Percentiles rank a stretch among this genome's conserved stretches.
Evolutionary conservation across 2,329 filamentous ascomycete genomes (phyloP).

Genomic region (Trichoderma afroharzianum): DNA sequence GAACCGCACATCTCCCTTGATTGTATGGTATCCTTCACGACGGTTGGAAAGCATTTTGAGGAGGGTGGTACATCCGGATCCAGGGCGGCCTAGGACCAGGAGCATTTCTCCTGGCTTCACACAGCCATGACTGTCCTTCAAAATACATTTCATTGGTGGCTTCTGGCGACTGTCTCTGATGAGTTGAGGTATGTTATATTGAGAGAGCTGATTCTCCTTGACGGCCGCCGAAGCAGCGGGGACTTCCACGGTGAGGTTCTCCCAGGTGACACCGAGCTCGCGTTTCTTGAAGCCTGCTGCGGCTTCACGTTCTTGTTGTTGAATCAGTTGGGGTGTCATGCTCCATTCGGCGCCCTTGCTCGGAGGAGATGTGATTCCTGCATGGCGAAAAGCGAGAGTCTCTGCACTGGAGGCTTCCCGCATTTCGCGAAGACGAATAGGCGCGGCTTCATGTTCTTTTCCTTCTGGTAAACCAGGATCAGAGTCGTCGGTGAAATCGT

Average conservation of each 20-base stretch:
- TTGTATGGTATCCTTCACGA: constrained; percentile 53
- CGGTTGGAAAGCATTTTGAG: constrained; percentile 67
- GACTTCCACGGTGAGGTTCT: not conserved
- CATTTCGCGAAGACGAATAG: not conserved
- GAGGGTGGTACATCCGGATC: constrained; percentile 67
- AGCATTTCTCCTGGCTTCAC: constrained; percentile 72
- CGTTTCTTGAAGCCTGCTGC: not conserved
- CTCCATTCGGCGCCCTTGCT: not conserved
- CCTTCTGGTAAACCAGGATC: not conserved
- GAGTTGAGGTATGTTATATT: not conserved
- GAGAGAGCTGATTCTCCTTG: not conserved
- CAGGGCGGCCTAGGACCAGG: constrained; percentile 64
- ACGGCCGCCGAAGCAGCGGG: not conserved
- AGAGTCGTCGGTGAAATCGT: not conserved
- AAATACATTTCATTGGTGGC: not conserved
- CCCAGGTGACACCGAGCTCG: not conserved
- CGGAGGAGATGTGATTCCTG: not conserved
- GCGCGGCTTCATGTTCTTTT: not conserved
- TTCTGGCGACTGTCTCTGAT: not conserved
- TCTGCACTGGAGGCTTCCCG: not conserved
- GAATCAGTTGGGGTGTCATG: not conserved
- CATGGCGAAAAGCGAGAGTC: not conserved
- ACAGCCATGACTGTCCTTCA: constrained; percentile 49
- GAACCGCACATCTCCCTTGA: constrained; percentile 57
- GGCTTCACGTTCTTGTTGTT: not conserved